Evolutionary conservation across 1,139 yeast genomes (phyloP).

Genomic region (Yamadazyma diddensiae): DNA sequence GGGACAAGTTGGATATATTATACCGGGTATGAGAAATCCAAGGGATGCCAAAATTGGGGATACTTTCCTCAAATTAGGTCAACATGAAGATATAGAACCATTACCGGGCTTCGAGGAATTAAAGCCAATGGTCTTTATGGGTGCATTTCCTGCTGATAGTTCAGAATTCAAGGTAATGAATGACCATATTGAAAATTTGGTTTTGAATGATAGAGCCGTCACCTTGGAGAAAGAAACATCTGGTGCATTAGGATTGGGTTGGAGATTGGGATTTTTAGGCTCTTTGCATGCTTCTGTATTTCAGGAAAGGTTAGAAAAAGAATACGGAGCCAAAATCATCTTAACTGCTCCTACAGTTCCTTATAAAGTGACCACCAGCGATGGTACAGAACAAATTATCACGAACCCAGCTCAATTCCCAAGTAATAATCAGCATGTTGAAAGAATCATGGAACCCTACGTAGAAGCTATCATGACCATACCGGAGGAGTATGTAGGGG

Average conservation of each 20-base stretch:
- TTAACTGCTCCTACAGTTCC: conserved; percentile 98
- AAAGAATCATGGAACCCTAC: conserved; percentile 74
- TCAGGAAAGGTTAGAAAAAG: conserved; percentile 85
- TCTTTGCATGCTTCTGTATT: conserved; percentile 94
- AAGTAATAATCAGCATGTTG: conserved; percentile 45
- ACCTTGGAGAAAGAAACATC: conserved; percentile 88
- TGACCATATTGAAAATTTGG: conserved; percentile 84
- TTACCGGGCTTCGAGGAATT: conserved; percentile 95
- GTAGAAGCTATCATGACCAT: conserved; percentile 90
- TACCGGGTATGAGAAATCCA: conserved; percentile 90
- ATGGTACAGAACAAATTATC: conserved; percentile 63
- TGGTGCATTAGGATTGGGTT: conserved; percentile 93
- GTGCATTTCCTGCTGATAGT: conserved; percentile 97
- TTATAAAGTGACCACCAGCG: conserved; percentile 63
- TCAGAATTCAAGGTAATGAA: conserved; percentile 85
- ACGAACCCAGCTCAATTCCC: conserved; percentile 96
- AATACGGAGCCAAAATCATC: conserved; percentile 88
- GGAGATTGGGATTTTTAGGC: conserved; percentile 95
- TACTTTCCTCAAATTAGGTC: conserved; percentile 72
- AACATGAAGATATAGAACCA: conserved; percentile 61
- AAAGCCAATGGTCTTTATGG: conserved; percentile 97
- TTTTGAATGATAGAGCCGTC: conserved; percentile 88
- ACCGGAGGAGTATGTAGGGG: conserved; percentile 85
- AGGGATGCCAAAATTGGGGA: conserved; percentile 90
- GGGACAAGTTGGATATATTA: conserved; percentile 92